phyloP scores from a whole-genome alignment of 192 early-diverging fungal species.

The Backusella tuberculispora region DNA sequence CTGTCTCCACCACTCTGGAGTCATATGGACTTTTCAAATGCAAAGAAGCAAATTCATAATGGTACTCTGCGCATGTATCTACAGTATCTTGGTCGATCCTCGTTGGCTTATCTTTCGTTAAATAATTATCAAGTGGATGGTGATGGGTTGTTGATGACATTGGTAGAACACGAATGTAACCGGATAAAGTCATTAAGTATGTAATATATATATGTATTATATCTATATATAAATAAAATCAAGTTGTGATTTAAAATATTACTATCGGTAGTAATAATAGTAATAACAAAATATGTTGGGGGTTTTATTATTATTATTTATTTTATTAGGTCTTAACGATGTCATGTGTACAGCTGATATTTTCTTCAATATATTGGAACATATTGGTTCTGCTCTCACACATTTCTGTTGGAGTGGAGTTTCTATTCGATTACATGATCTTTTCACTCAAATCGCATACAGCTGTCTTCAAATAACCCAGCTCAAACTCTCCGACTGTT shows the following conservation, averaged over 20 bases:
- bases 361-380: neutral
- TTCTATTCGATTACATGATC: conserved; percentile 22
- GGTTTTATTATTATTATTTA: too few species aligned
- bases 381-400: neutral
- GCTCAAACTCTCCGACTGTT: conserved; percentile 27
- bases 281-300: conserved; percentile 4
- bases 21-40: neutral
- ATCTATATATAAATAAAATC: conserved; percentile 9
- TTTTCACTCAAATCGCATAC: conserved; percentile 3
- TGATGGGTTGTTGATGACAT: neutral
- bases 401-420: conserved; percentile 10
- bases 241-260: neutral
- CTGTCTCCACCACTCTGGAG: conserved; percentile 19
- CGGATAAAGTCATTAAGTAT: conserved; percentile 18
- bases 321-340: conserved; percentile 18
- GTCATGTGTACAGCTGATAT: conserved; percentile 7
- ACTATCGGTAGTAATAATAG: neutral
- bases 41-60: neutral
- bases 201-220: neutral
- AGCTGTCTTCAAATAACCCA: neutral
- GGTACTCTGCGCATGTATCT: conserved; percentile 19
- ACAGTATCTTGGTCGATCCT: neutral
- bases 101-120: neutral
- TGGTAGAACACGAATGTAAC: neutral
- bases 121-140: conserved; percentile 14